Evolutionary conservation across 306 rosid species (phyloP).

Genomic region (Quillaja saponaria): DNA sequence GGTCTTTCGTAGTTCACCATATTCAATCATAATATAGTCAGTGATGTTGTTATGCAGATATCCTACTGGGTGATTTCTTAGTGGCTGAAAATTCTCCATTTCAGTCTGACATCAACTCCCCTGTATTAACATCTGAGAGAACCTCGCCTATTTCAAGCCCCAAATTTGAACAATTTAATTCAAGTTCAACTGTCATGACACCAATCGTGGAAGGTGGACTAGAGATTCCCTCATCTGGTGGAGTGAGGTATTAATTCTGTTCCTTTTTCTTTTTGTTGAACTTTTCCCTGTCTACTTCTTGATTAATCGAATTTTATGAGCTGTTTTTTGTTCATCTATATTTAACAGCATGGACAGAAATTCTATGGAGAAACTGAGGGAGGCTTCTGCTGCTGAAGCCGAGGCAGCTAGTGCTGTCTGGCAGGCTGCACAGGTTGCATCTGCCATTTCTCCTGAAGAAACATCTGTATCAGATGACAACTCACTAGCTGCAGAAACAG

Average conservation of each 20-base stretch:
- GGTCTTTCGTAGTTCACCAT: slow-evolving; percentile 3
- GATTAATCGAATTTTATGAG: slow-evolving; percentile 24
- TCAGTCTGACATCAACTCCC: slow-evolving; percentile 59
- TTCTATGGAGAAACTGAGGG: slow-evolving; percentile 93
- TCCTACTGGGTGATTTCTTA: slow-evolving; percentile 77
- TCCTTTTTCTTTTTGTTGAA: slow-evolving; percentile 19
- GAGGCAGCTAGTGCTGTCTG: slow-evolving; percentile 97
- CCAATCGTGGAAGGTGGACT: slow-evolving; percentile 49
- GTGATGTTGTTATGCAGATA: slow-evolving; percentile 54
- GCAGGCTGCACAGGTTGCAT: slow-evolving; percentile 74
- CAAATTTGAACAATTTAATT: slow-evolving; percentile 48
- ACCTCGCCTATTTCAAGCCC: slow-evolving; percentile 57
- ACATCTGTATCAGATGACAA: slow-evolving; percentile 77
- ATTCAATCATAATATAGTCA: slow-evolving; percentile 21
- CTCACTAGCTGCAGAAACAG: slow-evolving; percentile 79
- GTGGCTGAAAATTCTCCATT: slow-evolving; percentile 85
- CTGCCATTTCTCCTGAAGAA: slow-evolving; percentile 68
- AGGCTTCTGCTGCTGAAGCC: slow-evolving; percentile 99
- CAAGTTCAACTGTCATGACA: slow-evolving; percentile 35
- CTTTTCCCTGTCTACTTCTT: slow-evolving; percentile 22
- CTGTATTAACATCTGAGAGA: slow-evolving; percentile 60
- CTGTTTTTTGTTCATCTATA: slow-evolving; percentile 18
- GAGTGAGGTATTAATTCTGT: slow-evolving; percentile 60
- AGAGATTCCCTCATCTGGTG: slow-evolving; percentile 54
- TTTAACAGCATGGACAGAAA: slow-evolving; percentile 73